Conservation (phyloP, 2,329 filamentous ascomycete species). For the Verticillium nonalfalfae region DNA sequence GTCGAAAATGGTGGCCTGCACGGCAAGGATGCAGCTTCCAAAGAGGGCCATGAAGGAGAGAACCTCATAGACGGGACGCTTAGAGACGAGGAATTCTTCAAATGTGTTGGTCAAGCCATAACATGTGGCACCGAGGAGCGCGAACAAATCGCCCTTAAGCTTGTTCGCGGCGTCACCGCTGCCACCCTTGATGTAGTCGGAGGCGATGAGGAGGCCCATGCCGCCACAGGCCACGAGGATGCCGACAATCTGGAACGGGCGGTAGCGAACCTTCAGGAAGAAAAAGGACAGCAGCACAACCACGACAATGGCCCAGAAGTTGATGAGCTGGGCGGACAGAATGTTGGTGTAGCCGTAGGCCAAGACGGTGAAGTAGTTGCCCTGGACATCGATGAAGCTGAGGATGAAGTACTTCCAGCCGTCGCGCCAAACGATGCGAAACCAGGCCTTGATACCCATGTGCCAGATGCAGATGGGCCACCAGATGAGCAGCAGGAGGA, state of each 20-base stretch:
- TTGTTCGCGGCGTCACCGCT: conserved; percentile 63
- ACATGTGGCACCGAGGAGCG: conserved; percentile 78
- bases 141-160: conserved; percentile 90
- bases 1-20: conserved; percentile 89
- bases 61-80: conserved; percentile 85
- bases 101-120: conserved; percentile 90
- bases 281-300: conserved; percentile 81
- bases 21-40: conserved; percentile 84
- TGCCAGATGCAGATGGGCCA: conserved; percentile 71
- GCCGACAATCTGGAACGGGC: conserved; percentile 74
- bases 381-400: conserved; percentile 88
- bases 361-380: conserved; percentile 96
- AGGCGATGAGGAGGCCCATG: conserved; percentile 78
- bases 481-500: conserved; percentile 77
- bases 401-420: conserved; percentile 95
- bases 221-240: conserved; percentile 90
- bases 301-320: conserved; percentile 96
- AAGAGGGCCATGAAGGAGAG: conserved; percentile 86
- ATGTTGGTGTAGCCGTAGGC: conserved; percentile 92
- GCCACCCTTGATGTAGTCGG: conserved; percentile 74
- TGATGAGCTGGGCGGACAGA: conserved; percentile 88
- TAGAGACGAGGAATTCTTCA: conserved; percentile 90
- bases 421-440: conserved; percentile 55
- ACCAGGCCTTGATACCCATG: conserved; percentile 70
- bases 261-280: conserved; percentile 84